phyloP scores from a whole-genome alignment of 2,329 filamentous ascomycete species.

The Juglanconis sp. region DNA sequence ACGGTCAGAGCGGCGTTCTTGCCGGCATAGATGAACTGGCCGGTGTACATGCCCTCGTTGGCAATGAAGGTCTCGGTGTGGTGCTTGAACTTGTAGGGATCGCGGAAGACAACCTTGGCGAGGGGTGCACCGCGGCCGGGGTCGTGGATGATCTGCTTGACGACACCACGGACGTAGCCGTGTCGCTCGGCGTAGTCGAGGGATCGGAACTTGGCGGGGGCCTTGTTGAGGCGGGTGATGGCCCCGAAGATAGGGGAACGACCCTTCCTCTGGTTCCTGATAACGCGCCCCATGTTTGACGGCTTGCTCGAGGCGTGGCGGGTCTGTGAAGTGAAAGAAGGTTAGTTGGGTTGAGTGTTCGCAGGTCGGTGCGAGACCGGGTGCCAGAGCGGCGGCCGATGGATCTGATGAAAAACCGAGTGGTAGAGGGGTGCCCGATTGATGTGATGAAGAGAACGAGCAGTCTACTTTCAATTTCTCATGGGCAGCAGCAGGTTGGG shows the following conservation, averaged over 20 bases:
- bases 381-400: not conserved
- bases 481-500: slow-evolving; percentile 1
- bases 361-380: not conserved
- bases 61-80: slow-evolving; percentile 99
- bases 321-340: not conserved
- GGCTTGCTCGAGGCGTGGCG: slow-evolving; percentile 23
- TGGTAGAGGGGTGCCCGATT: not conserved
- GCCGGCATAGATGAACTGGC: slow-evolving; percentile 99
- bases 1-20: slow-evolving; percentile 97
- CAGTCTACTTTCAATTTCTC: not conserved
- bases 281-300: slow-evolving; percentile 55
- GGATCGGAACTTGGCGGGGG: slow-evolving; percentile 88
- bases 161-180: slow-evolving; percentile 95
- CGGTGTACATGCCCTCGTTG: slow-evolving; percentile 99
- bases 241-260: slow-evolving; percentile 62
- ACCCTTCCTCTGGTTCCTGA: slow-evolving; percentile 65
- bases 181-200: slow-evolving; percentile 97
- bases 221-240: slow-evolving; percentile 91
- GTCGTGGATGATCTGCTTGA: slow-evolving; percentile 99
- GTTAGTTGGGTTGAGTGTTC: slow-evolving; percentile 9
- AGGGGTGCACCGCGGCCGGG: slow-evolving; percentile 96
- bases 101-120: slow-evolving; percentile 93
- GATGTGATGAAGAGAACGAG: not conserved
- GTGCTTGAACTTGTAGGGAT: slow-evolving; percentile 98
- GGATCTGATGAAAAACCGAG: not conserved